Evolutionary conservation across 2,329 filamentous ascomycete species (phyloP).

Genomic region (Exophiala lecanii-corni): DNA sequence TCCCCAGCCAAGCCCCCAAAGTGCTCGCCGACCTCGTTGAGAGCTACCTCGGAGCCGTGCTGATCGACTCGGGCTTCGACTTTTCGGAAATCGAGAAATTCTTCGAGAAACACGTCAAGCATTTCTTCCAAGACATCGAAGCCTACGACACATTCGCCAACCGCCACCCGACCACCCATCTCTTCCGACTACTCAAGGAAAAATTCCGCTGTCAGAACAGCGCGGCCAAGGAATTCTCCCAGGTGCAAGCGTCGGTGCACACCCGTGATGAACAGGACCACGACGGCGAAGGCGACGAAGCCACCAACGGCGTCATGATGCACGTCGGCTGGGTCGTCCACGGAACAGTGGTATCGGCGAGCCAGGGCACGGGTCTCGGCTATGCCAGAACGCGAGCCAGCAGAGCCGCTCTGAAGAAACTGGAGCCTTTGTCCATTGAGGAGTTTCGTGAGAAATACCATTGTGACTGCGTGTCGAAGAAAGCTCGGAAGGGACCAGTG

Average conservation of each 20-base stretch:
- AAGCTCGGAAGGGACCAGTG: neutral
- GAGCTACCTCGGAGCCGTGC: slow-evolving; percentile 82
- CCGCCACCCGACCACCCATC: slow-evolving; percentile 74
- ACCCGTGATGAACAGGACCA: slow-evolving; percentile 40
- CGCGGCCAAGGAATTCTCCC: slow-evolving; percentile 42
- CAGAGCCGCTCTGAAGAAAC: slow-evolving; percentile 34
- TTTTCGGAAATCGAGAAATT: slow-evolving; percentile 70
- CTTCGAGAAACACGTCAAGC: slow-evolving; percentile 67
- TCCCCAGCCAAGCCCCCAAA: slow-evolving; percentile 39
- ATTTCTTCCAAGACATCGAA: slow-evolving; percentile 79
- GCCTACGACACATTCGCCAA: slow-evolving; percentile 84
- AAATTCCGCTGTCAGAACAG: slow-evolving; percentile 60
- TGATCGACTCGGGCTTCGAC: slow-evolving; percentile 81
- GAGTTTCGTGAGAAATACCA: slow-evolving; percentile 60
- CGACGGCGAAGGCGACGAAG: slow-evolving; percentile 44
- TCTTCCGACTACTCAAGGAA: slow-evolving; percentile 60
- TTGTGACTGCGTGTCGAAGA: slow-evolving; percentile 24
- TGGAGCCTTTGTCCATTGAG: slow-evolving; percentile 48
- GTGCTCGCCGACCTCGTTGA: slow-evolving; percentile 83
- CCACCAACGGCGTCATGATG: slow-evolving; percentile 45
- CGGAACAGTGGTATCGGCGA: slow-evolving; percentile 59
- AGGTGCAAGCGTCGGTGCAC: neutral
- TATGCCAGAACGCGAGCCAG: slow-evolving; percentile 64
- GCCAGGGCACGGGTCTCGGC: slow-evolving; percentile 58
- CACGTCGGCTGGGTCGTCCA: slow-evolving; percentile 63